Percentiles rank a stretch among this genome's conserved stretches.
Conservation (phyloP, 805 yeast species). For the Zygosaccharomyces pseudorouxii region DNA sequence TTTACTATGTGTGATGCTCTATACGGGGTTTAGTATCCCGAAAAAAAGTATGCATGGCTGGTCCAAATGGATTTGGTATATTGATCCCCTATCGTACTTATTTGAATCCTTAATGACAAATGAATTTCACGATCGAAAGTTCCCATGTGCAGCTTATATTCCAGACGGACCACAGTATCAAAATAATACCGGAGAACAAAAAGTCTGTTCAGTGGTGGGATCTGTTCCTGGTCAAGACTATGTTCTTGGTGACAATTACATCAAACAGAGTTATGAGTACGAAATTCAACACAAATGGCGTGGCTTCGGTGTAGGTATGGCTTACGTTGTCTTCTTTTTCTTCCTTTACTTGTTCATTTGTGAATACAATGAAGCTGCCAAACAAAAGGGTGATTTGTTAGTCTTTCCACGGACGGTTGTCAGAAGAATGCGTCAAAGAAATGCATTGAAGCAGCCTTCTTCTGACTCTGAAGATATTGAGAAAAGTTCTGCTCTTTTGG, state of each 20-base stretch:
- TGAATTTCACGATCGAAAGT: constrained; percentile 47
- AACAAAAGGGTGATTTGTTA: constrained; percentile 67
- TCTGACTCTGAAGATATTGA: constrained; percentile 29
- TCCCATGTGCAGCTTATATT: constrained; percentile 44
- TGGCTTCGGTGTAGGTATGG: constrained; percentile 58
- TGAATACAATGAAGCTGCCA: constrained; percentile 57
- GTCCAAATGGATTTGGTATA: constrained; percentile 61
- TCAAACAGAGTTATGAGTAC: constrained; percentile 43
- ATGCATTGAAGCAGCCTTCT: constrained; percentile 21
- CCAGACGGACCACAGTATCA: constrained; percentile 47
- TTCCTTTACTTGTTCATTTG: constrained; percentile 48
- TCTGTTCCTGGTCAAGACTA: constrained; percentile 45
- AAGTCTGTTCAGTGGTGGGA: constrained; percentile 56
- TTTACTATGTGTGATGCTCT: constrained; percentile 45
- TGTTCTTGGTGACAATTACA: constrained; percentile 52
- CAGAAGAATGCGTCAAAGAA: constrained; percentile 42
- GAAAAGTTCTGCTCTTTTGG: constrained; percentile 19
- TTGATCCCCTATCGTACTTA: constrained; percentile 54
- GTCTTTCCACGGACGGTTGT: constrained; percentile 51
- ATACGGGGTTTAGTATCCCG: constrained; percentile 57
- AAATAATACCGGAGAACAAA: constrained; percentile 31
- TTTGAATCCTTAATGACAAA: constrained; percentile 56
- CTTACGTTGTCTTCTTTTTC: constrained; percentile 51
- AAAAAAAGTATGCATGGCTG: constrained; percentile 54
- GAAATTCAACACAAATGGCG: constrained; percentile 52